These are phyloP conservation scores for Obelidium mucronatum DNA, from an alignment of 192 early-diverging fungal genomes.

Conservation along the genomic window DNA sequence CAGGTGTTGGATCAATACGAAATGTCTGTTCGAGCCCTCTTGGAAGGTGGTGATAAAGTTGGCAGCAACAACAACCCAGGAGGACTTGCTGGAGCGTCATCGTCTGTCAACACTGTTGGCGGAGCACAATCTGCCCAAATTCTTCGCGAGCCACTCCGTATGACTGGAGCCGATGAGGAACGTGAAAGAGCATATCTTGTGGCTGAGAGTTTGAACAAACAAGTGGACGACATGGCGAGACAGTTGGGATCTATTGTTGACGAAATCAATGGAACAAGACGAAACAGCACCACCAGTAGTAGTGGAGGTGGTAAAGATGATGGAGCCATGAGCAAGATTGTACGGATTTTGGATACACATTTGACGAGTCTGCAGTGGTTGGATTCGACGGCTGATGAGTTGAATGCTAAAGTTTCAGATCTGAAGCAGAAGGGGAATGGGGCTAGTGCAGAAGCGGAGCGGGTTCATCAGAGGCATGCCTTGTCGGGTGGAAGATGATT, in stretches of 20 bases:
- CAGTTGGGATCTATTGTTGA: slow-evolving; percentile 82
- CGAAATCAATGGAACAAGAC: slow-evolving; percentile 76
- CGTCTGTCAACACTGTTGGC: not conserved
- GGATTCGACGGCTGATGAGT: slow-evolving; percentile 65
- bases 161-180: slow-evolving; percentile 80
- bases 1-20: slow-evolving; percentile 85
- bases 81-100: too few species aligned
- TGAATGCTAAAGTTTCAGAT: slow-evolving; percentile 67
- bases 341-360: slow-evolving; percentile 90
- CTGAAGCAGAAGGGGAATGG: slow-evolving; percentile 46
- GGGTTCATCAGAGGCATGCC: slow-evolving; percentile 37
- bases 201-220: slow-evolving; percentile 85
- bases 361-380: slow-evolving; percentile 95
- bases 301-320: slow-evolving; percentile 37
- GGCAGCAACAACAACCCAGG: too few species aligned
- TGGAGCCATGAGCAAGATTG: slow-evolving; percentile 80
- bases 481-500: not conserved
- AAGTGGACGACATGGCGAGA: slow-evolving; percentile 85
- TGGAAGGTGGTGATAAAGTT: not conserved
- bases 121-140: too few species aligned
- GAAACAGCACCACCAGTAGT: not conserved
- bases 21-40: slow-evolving; percentile 60
- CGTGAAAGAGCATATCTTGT: slow-evolving; percentile 85
- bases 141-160: slow-evolving; percentile 37
- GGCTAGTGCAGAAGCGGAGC: slow-evolving; percentile 40